Evolutionary conservation across 1,139 yeast species (phyloP).

Genomic region (Torulaspora pretoriensis): DNA sequence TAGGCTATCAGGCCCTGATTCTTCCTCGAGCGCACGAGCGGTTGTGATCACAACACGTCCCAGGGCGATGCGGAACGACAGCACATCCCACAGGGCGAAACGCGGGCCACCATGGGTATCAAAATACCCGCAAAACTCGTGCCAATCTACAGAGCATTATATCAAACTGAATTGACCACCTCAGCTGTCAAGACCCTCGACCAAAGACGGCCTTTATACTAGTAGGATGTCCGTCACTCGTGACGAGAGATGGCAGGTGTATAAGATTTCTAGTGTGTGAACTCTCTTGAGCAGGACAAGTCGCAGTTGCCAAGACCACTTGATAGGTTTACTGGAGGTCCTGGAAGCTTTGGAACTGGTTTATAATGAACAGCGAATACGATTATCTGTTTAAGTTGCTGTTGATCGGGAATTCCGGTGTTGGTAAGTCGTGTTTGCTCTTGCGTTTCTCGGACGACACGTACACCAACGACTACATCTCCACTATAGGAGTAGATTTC

Average conservation of each 20-base stretch:
- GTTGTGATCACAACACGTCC: too few species aligned
- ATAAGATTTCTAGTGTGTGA: neutral
- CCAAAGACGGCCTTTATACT: too few species aligned
- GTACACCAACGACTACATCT: slow-evolving; percentile 92
- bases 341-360: neutral
- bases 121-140: neutral
- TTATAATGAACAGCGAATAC: slow-evolving; percentile 77
- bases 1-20: too few species aligned
- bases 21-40: too few species aligned
- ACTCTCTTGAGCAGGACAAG: neutral
- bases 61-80: too few species aligned
- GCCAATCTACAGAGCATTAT: neutral
- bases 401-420: slow-evolving; percentile 97
- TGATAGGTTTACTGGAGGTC: slow-evolving; percentile 3
- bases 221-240: neutral
- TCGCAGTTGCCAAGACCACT: neutral
- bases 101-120: too few species aligned
- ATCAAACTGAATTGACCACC: neutral
- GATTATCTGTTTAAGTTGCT: slow-evolving; percentile 91
- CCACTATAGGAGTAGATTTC: slow-evolving; percentile 97
- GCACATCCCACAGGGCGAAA: too few species aligned
- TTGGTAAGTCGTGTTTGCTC: slow-evolving; percentile 92
- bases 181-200: neutral
- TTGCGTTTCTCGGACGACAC: slow-evolving; percentile 97
- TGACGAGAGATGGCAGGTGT: neutral